phyloP scores from a whole-genome alignment of 2,329 filamentous ascomycete species.

The Curvularia lunata region DNA sequence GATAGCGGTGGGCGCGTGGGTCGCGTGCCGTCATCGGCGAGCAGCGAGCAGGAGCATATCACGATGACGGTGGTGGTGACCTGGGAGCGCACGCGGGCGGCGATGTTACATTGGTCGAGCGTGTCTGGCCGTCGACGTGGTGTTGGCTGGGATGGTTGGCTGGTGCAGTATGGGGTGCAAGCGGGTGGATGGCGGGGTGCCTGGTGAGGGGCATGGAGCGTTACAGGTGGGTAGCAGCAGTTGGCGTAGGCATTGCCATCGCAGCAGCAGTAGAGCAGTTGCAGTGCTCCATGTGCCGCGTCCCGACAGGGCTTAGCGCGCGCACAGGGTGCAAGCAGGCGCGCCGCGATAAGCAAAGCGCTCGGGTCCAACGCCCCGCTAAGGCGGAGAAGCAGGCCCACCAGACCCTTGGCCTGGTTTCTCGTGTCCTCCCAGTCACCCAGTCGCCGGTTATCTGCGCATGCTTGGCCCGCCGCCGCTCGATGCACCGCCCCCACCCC shows the following conservation, averaged over 20 bases:
- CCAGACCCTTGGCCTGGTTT: not conserved
- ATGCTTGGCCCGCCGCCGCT: constrained; percentile 1
- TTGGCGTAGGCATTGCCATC: too few relatives aligned
- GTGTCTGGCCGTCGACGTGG: not conserved
- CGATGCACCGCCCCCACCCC: not conserved
- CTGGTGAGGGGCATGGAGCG: not conserved
- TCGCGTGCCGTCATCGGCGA: not conserved
- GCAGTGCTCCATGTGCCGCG: not conserved
- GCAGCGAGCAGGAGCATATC: constrained; percentile 1
- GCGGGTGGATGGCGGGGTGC: not conserved
- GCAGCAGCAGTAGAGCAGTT: not conserved
- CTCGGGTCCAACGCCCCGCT: not conserved
- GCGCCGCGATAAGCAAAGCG: not conserved
- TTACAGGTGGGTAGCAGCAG: not conserved
- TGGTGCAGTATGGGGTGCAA: not conserved
- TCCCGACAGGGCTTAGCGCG: not conserved
- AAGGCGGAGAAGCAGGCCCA: not conserved
- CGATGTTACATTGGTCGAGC: constrained; percentile 9
- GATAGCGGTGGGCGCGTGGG: constrained; percentile 11
- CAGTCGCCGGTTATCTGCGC: constrained; percentile 8
- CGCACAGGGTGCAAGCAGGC: not conserved
- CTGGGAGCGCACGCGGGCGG: not conserved
- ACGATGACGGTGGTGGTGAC: not conserved
- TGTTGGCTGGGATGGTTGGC: not conserved
- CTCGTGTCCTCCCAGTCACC: constrained; percentile 1